Evolutionary conservation across 2,329 filamentous ascomycete species (phyloP), one percentile per base, ranked within the genome.

Genomic region (Colletotrichum scovillei): DNA sequence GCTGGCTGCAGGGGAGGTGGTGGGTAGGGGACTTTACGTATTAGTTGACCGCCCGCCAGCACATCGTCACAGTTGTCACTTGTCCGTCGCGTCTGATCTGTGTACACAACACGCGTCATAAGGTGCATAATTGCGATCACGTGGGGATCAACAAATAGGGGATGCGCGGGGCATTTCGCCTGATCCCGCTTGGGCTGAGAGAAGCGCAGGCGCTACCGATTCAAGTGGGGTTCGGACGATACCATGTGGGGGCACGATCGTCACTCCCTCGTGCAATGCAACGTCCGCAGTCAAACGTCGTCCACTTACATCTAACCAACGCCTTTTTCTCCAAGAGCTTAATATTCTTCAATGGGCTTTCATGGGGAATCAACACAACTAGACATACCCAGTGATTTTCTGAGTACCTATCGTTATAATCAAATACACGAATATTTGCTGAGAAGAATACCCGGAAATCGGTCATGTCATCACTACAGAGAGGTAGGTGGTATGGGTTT

Each of bases 41-140:
- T 16, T 28, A 57, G 57, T 72, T 59, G 59, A 69, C 69, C 69
- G 65, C 65, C 62, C 38, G 65, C 69, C 65, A 69, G 59, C 59
- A 63, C 53, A 69, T 68, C 64, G 58, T 72, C 58, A 62, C 26
- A 58, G 38, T 42, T 42, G 38, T 42, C 38, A 42, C 38, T 42
- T 42, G 38, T 42, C 16, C 14, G 38, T 72, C 69, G 69, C 65
- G 69, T 72, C 42, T 28, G 55, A n/a, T 64, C 16, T 65, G 63
- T 64, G 58, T 72, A 60, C 67, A 69, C 59, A 69, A 69, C 16
- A 69, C 65, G 65, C 66, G 65, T 68, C 64, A 72, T 72, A 72
- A 68, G 52, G 52, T 57, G 69, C 69, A 72, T 68, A 72, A 72
- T n/a, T 68, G 49, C 56, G 28, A 72, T 72, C 69, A 72, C 64